Conservation (phyloP, 352 stramenopile genomes). For the Pythium sp. region DNA sequence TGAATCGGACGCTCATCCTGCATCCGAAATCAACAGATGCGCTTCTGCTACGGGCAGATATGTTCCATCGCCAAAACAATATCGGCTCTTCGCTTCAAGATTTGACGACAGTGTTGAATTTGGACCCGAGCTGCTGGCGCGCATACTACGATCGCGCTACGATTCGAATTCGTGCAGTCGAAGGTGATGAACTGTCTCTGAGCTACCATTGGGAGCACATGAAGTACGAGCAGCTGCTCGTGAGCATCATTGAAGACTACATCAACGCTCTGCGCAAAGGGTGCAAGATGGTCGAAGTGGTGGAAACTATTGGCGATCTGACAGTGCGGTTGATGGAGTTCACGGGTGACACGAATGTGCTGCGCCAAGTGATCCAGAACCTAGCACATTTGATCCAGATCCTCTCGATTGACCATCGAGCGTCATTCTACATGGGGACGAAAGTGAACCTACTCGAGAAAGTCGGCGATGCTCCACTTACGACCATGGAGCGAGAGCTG, state of each 20-base stretch:
- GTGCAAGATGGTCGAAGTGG: conserved; percentile 67
- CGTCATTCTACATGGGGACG: conserved; percentile 25
- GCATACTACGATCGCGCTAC: conserved; percentile 79
- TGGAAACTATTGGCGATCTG: conserved; percentile 73
- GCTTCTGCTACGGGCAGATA: conserved; percentile 61
- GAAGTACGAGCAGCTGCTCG: conserved; percentile 59
- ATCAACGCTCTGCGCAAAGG: conserved; percentile 66
- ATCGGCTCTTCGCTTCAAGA: conserved; percentile 60
- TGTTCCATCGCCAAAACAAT: conserved; percentile 47
- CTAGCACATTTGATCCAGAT: conserved; percentile 57
- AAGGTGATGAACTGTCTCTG: conserved; percentile 57
- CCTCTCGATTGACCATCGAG: conserved; percentile 35
- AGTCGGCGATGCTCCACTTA: conserved; percentile 19
- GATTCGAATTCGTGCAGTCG: conserved; percentile 59
- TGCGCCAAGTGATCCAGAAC: conserved; percentile 63
- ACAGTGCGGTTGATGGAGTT: conserved; percentile 65
- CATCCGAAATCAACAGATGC: conserved; percentile 67
- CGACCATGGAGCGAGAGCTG: conserved; percentile 36
- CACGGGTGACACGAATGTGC: conserved; percentile 50
- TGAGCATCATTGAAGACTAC: conserved; percentile 73
- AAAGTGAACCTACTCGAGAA: conserved; percentile 1
- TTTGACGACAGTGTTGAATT: conserved; percentile 48
- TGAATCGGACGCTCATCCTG: conserved; percentile 54
- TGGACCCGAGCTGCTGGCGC: conserved; percentile 70
- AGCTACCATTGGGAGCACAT: conserved; percentile 71